These are phyloP conservation scores for Penicillium robsamsonii DNA, from an alignment of 495 filamentous ascomycete species.

Conservation along the genomic window DNA sequence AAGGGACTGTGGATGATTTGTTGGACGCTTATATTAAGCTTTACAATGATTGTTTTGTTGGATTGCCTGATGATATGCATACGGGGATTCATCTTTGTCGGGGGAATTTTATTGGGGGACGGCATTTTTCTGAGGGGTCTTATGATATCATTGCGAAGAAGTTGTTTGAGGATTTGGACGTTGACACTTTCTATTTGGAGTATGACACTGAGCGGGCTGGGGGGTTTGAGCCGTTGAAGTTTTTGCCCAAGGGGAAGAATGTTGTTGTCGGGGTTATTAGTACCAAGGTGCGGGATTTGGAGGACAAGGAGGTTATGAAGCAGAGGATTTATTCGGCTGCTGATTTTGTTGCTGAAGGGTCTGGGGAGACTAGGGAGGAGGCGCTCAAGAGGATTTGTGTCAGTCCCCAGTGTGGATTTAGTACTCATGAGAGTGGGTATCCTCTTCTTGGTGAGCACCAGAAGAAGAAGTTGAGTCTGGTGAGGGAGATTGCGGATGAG, in stretches of 20 bases:
- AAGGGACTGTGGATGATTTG: constrained; percentile 46
- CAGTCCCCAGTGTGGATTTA: constrained; percentile 68
- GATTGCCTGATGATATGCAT: constrained; percentile 59
- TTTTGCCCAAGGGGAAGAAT: constrained; percentile 62
- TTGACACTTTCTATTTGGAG: constrained; percentile 68
- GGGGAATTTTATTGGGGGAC: constrained; percentile 50
- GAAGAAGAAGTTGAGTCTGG: constrained; percentile 50
- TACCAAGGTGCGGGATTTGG: constrained; percentile 61
- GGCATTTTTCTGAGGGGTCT: constrained; percentile 62
- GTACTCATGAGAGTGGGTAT: constrained; percentile 62
- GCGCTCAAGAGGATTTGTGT: constrained; percentile 60
- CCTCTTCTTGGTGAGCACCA: constrained; percentile 59
- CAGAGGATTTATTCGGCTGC: constrained; percentile 57
- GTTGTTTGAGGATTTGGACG: constrained; percentile 61
- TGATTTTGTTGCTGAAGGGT: constrained; percentile 55
- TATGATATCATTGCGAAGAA: constrained; percentile 67
- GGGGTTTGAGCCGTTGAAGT: constrained; percentile 62
- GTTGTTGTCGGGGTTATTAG: constrained; percentile 66
- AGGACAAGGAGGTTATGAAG: constrained; percentile 60
- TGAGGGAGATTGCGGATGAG: constrained; percentile 49
- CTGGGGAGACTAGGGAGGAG: constrained; percentile 39
- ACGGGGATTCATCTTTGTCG: constrained; percentile 66
- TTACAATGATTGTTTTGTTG: constrained; percentile 59
- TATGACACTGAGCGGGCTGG: constrained; percentile 66
- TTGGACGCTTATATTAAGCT: constrained; percentile 60